Conservation (phyloP, 2,329 filamentous ascomycete genomes). For the Colletotrichum sp. region DNA sequence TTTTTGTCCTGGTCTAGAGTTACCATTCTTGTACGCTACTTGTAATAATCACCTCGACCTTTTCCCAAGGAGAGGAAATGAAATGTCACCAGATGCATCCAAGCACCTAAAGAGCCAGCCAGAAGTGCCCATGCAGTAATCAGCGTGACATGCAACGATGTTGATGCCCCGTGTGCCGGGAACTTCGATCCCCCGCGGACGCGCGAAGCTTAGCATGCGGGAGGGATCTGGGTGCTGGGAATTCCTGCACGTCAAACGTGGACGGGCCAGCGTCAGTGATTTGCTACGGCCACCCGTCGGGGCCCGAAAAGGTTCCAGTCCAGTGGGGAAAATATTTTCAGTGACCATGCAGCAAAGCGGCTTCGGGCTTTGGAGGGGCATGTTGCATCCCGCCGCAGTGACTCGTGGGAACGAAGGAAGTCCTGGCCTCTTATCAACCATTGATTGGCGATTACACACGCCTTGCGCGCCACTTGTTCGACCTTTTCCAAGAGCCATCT, state of each 20-base stretch:
- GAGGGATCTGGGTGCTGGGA: not conserved
- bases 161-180: too few species aligned
- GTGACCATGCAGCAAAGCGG: not conserved
- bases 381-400: not conserved
- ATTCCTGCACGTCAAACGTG: slow-evolving; percentile 8
- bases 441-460: not conserved
- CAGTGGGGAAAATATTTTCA: not conserved
- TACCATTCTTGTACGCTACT: not conserved
- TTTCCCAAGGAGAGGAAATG: not conserved
- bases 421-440: not conserved
- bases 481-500: not conserved
- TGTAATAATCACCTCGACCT: not conserved
- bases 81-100: not conserved
- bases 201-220: not conserved
- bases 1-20: not conserved
- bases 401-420: not conserved
- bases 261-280: slow-evolving; percentile 4
- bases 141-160: not conserved
- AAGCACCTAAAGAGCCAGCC: not conserved
- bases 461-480: not conserved
- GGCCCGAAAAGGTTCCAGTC: slow-evolving; percentile 6
- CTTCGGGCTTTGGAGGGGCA: not conserved
- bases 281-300: slow-evolving; percentile 10
- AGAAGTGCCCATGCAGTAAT: not conserved
- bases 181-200: not conserved